These are phyloP conservation scores for Coffea humblotiana DNA, from an alignment of 305 asterid genomes.

Conservation along the genomic window DNA sequence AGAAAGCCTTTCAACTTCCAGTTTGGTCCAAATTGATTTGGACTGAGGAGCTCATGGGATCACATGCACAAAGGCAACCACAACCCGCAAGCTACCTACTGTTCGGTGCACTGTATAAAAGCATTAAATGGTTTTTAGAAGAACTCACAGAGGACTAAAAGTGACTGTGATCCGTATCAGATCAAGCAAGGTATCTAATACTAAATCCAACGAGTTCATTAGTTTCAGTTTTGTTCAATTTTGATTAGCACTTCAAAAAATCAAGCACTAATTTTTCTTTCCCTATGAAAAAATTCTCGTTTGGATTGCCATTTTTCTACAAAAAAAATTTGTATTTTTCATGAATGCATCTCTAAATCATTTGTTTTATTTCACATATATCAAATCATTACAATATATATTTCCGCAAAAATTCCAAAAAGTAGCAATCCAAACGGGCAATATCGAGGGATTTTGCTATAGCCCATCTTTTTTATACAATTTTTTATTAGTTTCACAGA, in stretches of 20 bases:
- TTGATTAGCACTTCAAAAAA: neutral
- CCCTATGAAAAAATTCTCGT: neutral
- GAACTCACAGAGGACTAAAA: neutral
- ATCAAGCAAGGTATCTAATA: slow-evolving; percentile 6
- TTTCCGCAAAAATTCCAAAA: too few species aligned
- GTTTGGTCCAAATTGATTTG: neutral
- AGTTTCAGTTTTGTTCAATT: neutral
- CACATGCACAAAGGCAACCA: slow-evolving; percentile 14
- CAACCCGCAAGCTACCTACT: slow-evolving; percentile 1
- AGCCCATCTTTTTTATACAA: too few species aligned
- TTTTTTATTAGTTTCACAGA: neutral
- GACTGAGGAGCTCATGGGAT: neutral
- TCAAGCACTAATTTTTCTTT: neutral
- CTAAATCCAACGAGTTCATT: neutral
- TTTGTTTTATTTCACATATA: too few species aligned
- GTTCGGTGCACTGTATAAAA: slow-evolving; percentile 9
- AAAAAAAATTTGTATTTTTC: too few species aligned
- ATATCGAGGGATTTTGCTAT: too few species aligned
- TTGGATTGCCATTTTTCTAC: too few species aligned
- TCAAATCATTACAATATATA: too few species aligned
- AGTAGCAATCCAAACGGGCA: too few species aligned
- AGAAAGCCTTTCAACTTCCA: neutral
- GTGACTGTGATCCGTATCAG: neutral
- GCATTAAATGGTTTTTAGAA: neutral
- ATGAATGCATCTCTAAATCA: too few species aligned